phyloP scores from a whole-genome alignment of 345 rosid genomes.

The Eutrema japonicum region DNA sequence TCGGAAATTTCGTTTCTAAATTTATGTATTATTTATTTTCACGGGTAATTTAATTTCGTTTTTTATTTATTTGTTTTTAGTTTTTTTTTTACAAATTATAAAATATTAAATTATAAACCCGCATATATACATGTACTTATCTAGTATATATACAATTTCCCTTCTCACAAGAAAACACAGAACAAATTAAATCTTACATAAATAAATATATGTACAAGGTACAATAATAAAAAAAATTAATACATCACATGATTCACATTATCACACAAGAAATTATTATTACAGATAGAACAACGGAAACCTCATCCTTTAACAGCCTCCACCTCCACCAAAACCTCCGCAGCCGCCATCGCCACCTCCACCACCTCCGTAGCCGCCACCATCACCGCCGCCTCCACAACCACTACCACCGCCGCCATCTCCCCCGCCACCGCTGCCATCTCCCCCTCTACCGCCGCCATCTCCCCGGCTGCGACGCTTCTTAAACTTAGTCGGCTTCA shows the following conservation, averaged over 20 bases:
- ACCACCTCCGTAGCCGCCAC: not conserved
- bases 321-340: constrained; percentile 26
- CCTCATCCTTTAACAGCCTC: constrained; percentile 18
- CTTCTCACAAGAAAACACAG: not conserved
- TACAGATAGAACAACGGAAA: not conserved
- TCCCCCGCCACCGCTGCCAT: constrained; percentile 14
- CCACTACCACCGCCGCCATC: not conserved
- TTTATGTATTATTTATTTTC: too few relatives aligned
- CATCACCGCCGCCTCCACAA: not conserved
- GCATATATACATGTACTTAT: too few relatives aligned
- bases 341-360: not conserved
- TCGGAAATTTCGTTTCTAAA: too few relatives aligned
- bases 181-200: not conserved
- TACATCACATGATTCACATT: not conserved
- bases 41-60: too few relatives aligned
- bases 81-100: too few relatives aligned
- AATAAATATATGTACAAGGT: not conserved
- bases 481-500: constrained; percentile 29
- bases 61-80: too few relatives aligned
- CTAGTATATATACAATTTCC: too few relatives aligned
- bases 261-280: constrained; percentile 12
- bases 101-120: too few relatives aligned
- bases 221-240: too few relatives aligned
- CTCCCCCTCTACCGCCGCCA: not conserved
- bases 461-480: constrained; percentile 26